phyloP scores from a whole-genome alignment of 306 rosid species.

The Quercus cerris region DNA sequence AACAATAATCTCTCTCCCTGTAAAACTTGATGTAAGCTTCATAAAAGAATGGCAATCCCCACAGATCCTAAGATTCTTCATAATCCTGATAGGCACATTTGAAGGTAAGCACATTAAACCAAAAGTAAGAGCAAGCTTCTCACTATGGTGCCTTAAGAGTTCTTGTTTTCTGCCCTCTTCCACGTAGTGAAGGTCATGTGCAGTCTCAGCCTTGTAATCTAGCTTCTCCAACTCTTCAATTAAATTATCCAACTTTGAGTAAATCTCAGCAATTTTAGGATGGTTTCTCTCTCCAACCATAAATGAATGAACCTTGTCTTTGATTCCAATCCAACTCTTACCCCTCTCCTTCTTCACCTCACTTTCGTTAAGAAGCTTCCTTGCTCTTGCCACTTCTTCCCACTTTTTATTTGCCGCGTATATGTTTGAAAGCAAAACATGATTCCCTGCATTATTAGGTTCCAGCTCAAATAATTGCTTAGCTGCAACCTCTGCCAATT shows the following conservation, averaged over 20 bases:
- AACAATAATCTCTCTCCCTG: slow-evolving; percentile 61
- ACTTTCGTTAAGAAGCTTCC: slow-evolving; percentile 67
- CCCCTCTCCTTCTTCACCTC: slow-evolving; percentile 74
- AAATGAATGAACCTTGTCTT: slow-evolving; percentile 63
- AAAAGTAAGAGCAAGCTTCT: slow-evolving; percentile 75
- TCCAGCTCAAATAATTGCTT: slow-evolving; percentile 67
- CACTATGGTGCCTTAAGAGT: slow-evolving; percentile 79
- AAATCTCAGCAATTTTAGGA: slow-evolving; percentile 50
- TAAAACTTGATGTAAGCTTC: slow-evolving; percentile 56
- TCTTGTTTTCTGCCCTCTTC: slow-evolving; percentile 64
- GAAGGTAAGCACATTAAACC: slow-evolving; percentile 73
- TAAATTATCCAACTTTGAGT: slow-evolving; percentile 54
- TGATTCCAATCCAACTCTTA: slow-evolving; percentile 83
- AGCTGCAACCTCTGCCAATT: slow-evolving; percentile 77
- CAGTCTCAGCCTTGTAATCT: slow-evolving; percentile 53
- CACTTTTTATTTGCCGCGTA: slow-evolving; percentile 73
- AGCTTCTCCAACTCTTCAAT: slow-evolving; percentile 56
- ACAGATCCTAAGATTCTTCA: slow-evolving; percentile 92
- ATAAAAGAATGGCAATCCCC: slow-evolving; percentile 86
- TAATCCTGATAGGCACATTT: slow-evolving; percentile 67
- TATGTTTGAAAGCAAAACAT: slow-evolving; percentile 64
- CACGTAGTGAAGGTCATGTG: slow-evolving; percentile 62
- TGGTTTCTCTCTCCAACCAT: slow-evolving; percentile 78
- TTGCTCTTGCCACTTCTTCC: slow-evolving; percentile 75
- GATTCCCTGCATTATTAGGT: slow-evolving; percentile 86